Conservation (phyloP, 257 asterid species). For the Jacaranda copaia region DNA sequence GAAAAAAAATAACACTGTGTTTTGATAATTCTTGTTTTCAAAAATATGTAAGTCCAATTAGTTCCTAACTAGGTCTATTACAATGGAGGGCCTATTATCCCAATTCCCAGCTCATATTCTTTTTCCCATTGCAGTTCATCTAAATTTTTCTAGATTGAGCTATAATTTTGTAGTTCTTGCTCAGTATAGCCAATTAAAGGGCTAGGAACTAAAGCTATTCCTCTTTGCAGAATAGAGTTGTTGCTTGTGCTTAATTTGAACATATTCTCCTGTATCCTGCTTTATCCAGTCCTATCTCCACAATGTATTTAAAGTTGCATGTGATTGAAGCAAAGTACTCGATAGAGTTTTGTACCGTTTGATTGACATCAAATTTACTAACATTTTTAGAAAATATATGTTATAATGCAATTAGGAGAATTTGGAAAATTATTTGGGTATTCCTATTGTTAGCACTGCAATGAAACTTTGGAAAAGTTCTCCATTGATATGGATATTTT, state of each 20-base stretch:
- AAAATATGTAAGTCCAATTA: slow-evolving; percentile 8
- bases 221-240: neutral
- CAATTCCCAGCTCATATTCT: neutral
- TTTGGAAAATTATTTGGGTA: too few species aligned
- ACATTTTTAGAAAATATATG: too few species aligned
- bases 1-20: slow-evolving; percentile 45
- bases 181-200: neutral
- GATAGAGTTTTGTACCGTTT: too few species aligned
- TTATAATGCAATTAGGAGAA: too few species aligned
- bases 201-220: too few species aligned
- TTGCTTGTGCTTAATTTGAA: neutral
- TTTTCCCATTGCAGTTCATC: neutral
- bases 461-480: too few species aligned
- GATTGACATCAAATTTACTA: too few species aligned
- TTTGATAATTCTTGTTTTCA: neutral
- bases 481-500: too few species aligned
- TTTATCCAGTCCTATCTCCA: neutral
- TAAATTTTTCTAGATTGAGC: neutral
- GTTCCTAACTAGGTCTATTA: neutral
- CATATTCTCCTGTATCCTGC: neutral
- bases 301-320: too few species aligned
- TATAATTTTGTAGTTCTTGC: neutral
- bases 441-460: too few species aligned
- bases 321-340: too few species aligned
- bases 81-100: neutral